Conservation (phyloP, 1,284 basidiomycete species). For the Ustilago esculenta region DNA sequence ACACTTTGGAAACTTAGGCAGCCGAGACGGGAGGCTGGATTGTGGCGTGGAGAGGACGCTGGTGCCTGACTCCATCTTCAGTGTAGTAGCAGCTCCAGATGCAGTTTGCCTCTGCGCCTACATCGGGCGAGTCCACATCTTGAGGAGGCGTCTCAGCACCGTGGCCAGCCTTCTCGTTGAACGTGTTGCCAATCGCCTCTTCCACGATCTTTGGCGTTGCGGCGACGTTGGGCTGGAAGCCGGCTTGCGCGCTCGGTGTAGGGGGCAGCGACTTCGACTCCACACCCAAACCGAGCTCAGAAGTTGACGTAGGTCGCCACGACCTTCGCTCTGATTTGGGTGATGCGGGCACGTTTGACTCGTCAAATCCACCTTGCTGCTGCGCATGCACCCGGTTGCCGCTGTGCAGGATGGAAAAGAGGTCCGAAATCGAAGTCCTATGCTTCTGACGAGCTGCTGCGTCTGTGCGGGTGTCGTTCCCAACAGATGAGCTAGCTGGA, state of each 20-base stretch:
- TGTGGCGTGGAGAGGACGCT: not conserved
- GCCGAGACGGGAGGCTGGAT: not conserved
- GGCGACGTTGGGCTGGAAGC: conserved; percentile 12
- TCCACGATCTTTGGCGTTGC: conserved; percentile 39
- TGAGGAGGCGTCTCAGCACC: not conserved
- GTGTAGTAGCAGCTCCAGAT: conserved; percentile 44
- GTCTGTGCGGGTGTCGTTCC: conserved; percentile 1
- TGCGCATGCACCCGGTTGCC: not conserved
- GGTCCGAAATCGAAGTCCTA: conserved; percentile 26
- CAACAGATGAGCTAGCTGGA: not conserved
- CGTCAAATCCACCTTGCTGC: not conserved
- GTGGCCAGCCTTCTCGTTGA: not conserved
- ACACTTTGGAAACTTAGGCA: not conserved
- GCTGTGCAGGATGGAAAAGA: conserved; percentile 25
- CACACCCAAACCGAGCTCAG: not conserved
- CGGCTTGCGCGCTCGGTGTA: conserved; percentile 2
- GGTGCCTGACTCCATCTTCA: conserved; percentile 12
- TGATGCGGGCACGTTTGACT: not conserved
- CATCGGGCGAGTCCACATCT: not conserved
- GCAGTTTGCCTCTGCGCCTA: conserved; percentile 2
- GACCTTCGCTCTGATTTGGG: conserved; percentile 18
- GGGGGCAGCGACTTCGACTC: conserved; percentile 7
- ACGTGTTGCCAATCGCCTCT: conserved; percentile 4
- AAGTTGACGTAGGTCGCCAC: conserved; percentile 20
- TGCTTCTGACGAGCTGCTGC: conserved; percentile 3